Evolutionary conservation across 371 early-diverging fungal species (phyloP).

Genomic region (Actinomortierella ambigua): DNA sequence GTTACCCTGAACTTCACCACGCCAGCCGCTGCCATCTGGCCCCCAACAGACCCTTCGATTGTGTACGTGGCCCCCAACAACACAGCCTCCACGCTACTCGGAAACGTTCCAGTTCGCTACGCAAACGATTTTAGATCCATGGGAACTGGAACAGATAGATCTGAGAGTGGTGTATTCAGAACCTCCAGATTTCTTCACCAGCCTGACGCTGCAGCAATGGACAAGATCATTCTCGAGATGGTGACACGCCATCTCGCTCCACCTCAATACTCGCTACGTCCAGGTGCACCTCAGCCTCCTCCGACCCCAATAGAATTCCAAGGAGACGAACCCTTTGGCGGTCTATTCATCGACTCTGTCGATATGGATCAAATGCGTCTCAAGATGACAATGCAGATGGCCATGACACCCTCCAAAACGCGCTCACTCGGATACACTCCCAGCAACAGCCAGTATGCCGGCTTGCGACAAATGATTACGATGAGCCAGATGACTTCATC

Average conservation of each 20-base stretch:
- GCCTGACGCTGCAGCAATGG: too few species aligned
- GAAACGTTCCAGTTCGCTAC: slow-evolving; percentile 28
- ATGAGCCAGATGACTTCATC: slow-evolving; percentile 28
- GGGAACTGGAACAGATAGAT: too few species aligned
- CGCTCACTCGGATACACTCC: background rate
- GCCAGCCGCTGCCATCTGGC: slow-evolving; percentile 9
- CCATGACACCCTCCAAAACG: slow-evolving; percentile 4
- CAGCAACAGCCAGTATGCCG: background rate
- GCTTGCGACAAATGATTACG: slow-evolving; percentile 27
- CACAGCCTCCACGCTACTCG: slow-evolving; percentile 26
- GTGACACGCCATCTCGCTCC: too few species aligned
- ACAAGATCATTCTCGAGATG: too few species aligned
- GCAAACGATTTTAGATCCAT: too few species aligned
- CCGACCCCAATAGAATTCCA: background rate
- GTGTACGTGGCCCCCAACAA: slow-evolving; percentile 11
- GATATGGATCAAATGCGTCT: slow-evolving; percentile 5
- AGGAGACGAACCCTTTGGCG: slow-evolving; percentile 20
- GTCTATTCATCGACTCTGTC: slow-evolving; percentile 8
- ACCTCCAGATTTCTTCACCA: too few species aligned
- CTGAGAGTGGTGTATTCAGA: too few species aligned
- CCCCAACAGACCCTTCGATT: slow-evolving; percentile 21
- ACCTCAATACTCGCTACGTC: too few species aligned
- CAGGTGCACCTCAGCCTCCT: too few species aligned
- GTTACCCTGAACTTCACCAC: slow-evolving; percentile 19
- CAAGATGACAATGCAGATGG: slow-evolving; percentile 35